Evolutionary conservation across 73 alveolate genomes (phyloP).

Genomic region (Strombidium stylifer): DNA sequence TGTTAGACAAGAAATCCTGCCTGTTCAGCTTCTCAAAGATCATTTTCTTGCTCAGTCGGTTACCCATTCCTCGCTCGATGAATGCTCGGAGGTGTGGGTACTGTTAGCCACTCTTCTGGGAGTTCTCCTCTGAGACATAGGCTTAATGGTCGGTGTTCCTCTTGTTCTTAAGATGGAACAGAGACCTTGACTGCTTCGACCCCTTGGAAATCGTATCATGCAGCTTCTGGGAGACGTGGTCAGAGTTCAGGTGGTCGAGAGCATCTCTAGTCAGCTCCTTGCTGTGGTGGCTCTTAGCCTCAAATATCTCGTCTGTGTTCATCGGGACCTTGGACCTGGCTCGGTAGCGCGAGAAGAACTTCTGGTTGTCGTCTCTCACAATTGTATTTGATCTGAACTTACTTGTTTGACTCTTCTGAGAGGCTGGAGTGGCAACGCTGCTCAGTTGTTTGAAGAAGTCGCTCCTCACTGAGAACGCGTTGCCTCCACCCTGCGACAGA

Average conservation of each 20-base stretch:
- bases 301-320: neutral
- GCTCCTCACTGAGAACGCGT: slow-evolving; percentile 14
- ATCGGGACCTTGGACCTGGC: neutral
- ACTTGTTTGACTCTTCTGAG: no score
- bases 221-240: slow-evolving; percentile 1
- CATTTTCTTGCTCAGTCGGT: slow-evolving; percentile 13
- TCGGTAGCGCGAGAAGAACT: neutral
- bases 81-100: slow-evolving; percentile 20
- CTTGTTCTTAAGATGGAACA: neutral
- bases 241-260: neutral
- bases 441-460: slow-evolving; percentile 4
- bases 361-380: no score
- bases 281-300: slow-evolving; percentile 9
- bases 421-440: slow-evolving; percentile 20
- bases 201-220: neutral
- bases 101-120: neutral
- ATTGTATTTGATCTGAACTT: no score
- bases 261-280: neutral
- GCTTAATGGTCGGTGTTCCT: neutral
- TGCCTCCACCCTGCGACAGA: slow-evolving; percentile 15
- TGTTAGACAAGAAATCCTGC: slow-evolving; percentile 13
- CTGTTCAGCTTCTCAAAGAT: slow-evolving; percentile 11
- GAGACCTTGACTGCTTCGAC: neutral
- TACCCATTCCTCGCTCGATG: slow-evolving; percentile 22
- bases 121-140: neutral